These are phyloP conservation scores for Alternaria novae-zelandiae DNA, from an alignment of 2,329 filamentous ascomycete genomes.

Conservation along the genomic window DNA sequence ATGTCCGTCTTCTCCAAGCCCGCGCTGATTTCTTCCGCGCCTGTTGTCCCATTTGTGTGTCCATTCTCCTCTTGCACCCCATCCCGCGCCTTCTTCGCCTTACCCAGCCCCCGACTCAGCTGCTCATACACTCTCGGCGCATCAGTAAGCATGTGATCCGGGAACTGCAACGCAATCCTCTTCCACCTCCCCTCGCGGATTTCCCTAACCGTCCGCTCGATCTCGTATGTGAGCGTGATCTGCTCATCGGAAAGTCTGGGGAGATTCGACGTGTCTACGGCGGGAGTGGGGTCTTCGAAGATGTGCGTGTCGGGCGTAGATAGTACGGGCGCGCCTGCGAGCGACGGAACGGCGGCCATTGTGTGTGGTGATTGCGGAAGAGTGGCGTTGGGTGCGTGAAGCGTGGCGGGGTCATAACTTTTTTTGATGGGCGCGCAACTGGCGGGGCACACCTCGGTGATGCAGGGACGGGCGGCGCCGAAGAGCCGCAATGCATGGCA, in stretches of 20 bases:
- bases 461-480: slow-evolving; percentile 13
- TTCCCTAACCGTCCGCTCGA: slow-evolving; percentile 77
- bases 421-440: slow-evolving; percentile 15
- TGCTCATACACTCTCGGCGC: slow-evolving; percentile 78
- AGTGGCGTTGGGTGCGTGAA: slow-evolving; percentile 3
- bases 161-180: slow-evolving; percentile 90
- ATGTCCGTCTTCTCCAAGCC: slow-evolving; percentile 21
- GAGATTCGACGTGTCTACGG: slow-evolving; percentile 44
- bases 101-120: slow-evolving; percentile 61
- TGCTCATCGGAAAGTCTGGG: slow-evolving; percentile 67
- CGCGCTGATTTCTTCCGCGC: slow-evolving; percentile 23
- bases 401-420: slow-evolving; percentile 23
- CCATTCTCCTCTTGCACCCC: slow-evolving; percentile 3
- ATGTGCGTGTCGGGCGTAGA: slow-evolving; percentile 69
- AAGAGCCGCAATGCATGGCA: slow-evolving; percentile 17
- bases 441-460: slow-evolving; percentile 15
- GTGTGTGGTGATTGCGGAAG: slow-evolving; percentile 6
- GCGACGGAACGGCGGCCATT: slow-evolving; percentile 38
- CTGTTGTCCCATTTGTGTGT: slow-evolving; percentile 4
- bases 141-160: slow-evolving; percentile 89
- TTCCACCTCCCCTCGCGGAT: slow-evolving; percentile 74
- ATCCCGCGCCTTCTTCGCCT: slow-evolving; percentile 22
- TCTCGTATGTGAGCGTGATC: slow-evolving; percentile 80
- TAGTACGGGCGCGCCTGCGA: slow-evolving; percentile 60
- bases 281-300: slow-evolving; percentile 60